Evolutionary conservation across 306 rosid species (phyloP).

Genomic region (Astragalus glycyphyllos): DNA sequence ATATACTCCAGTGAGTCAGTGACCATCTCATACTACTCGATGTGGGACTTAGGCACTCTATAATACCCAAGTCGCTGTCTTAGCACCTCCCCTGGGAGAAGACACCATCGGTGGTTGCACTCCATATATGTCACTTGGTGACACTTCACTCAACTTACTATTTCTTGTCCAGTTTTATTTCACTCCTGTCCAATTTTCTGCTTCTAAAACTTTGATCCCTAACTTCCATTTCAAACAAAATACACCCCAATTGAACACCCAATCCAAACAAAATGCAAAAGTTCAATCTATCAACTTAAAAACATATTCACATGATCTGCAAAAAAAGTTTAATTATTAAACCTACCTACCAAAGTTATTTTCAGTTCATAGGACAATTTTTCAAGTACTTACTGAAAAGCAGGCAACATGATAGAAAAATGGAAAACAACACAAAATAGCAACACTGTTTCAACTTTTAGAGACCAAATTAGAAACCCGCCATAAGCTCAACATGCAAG

Average conservation of each 20-base stretch:
- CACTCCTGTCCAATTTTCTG: constrained; percentile 31
- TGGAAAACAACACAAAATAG: constrained; percentile 23
- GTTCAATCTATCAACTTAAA: constrained; percentile 28
- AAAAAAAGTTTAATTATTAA: constrained; percentile 33
- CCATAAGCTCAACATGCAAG: constrained; percentile 22
- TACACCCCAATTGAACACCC: constrained; percentile 19
- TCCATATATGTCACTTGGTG: too few species aligned
- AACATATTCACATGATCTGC: constrained; percentile 6
- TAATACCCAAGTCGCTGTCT: too few species aligned
- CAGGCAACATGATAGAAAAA: constrained; percentile 1
- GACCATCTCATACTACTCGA: too few species aligned
- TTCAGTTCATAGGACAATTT: constrained; percentile 26
- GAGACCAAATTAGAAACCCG: constrained; percentile 4
- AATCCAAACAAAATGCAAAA: constrained; percentile 27
- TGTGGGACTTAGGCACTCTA: too few species aligned
- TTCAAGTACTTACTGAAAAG: constrained; percentile 20
- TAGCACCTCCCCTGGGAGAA: too few species aligned
- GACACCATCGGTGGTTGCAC: too few species aligned
- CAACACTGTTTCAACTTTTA: constrained; percentile 22
- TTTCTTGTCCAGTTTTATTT: constrained; percentile 28
- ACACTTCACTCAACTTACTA: background rate
- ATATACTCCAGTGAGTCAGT: background rate
- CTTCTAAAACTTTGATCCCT: constrained; percentile 18
- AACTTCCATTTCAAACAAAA: constrained; percentile 35
- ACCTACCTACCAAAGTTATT: constrained; percentile 34